Evolutionary conservation across 2,329 filamentous ascomycete genomes (phyloP), one percentile per base, ranked within the genome.

Genomic region (Penicillium sp.): DNA sequence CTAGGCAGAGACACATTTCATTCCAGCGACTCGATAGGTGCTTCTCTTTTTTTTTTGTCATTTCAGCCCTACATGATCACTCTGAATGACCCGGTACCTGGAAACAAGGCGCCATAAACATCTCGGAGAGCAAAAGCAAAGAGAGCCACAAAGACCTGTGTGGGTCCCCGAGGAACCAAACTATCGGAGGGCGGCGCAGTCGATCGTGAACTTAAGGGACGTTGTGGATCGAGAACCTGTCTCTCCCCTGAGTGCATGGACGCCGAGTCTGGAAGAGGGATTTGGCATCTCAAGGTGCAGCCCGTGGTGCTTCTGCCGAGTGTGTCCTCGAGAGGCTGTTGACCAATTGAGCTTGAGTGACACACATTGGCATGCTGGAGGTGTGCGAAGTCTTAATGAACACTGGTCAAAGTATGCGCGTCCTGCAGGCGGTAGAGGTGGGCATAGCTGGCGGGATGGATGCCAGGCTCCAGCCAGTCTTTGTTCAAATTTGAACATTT

Each of bases 181-280:
- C 58, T 61, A 63, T 63, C 28, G 60, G 28, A 63, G 63, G 56
- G 60, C 35, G 13, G 53, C 59, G 45, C 49, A 47, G 62, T 40
- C 50, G 63, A 65, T 67, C 65, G 28, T 45, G 53, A 56, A 28
- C 26, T 30, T n/a, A 10, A 3, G n/a, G 12, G 19, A 45, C 4
- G 22, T 4, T 26, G 33, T 47, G 54, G 45, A 59, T 60, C 37
- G 35, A 53, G 44, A 38, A 33, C 26, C 45, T 49, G 45, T 30
- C 15, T 57, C 55, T 22, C 59, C 59, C 61, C 62, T 66, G 65
- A 66, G 40, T 35, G 40, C 56, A 59, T 61, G 7, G 22, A 35
- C 45, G 45, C 45, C 26, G 19, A 49, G 17, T 49, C 45, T 49
- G 1, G 8, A 28, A 9, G 26, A 30, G 5, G 45, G 15, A 49